A percentile compares a stretch with the other conserved stretches of the same genome.
Evolutionary conservation across 345 rosid genomes (phyloP).

Genomic region (Gossypium sturtianum): DNA sequence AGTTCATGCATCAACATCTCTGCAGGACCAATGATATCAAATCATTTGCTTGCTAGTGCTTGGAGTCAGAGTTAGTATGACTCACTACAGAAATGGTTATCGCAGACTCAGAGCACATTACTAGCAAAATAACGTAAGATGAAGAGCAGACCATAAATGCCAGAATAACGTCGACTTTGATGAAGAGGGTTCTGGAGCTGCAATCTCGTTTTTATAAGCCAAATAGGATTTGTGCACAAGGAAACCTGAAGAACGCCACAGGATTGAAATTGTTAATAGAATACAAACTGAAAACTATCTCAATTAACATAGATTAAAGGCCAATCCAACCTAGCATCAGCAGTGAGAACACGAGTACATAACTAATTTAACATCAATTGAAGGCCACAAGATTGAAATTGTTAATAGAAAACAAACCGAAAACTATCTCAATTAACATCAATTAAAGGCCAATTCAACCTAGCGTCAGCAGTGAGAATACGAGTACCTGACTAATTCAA

Average conservation of each 20-base stretch:
- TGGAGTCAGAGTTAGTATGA: constrained; percentile 21
- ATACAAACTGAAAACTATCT: constrained; percentile 2
- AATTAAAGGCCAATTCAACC: not conserved
- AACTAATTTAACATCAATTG: not conserved
- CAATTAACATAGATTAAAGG: not conserved
- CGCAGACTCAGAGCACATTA: constrained; percentile 22
- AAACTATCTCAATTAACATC: not conserved
- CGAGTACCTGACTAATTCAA: not conserved
- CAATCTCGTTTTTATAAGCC: constrained; percentile 95
- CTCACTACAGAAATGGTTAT: constrained; percentile 18
- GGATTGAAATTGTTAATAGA: constrained; percentile 4
- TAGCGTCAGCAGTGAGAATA: not conserved
- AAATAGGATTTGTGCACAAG: constrained; percentile 88
- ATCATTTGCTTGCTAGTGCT: constrained; percentile 9
- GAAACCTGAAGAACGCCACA: constrained; percentile 52
- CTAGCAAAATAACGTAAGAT: constrained; percentile 32
- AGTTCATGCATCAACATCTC: not conserved
- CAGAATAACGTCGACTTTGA: constrained; percentile 66
- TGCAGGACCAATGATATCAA: constrained; percentile 17
- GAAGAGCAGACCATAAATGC: constrained; percentile 63
- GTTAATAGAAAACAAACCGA: not conserved
- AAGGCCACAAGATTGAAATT: constrained; percentile 14
- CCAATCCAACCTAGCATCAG: not conserved
- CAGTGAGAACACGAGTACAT: not conserved
- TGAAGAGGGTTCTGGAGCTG: constrained; percentile 93